Evolutionary conservation across 495 filamentous ascomycete species (phyloP).

Genomic region (Xylaria sp.): DNA sequence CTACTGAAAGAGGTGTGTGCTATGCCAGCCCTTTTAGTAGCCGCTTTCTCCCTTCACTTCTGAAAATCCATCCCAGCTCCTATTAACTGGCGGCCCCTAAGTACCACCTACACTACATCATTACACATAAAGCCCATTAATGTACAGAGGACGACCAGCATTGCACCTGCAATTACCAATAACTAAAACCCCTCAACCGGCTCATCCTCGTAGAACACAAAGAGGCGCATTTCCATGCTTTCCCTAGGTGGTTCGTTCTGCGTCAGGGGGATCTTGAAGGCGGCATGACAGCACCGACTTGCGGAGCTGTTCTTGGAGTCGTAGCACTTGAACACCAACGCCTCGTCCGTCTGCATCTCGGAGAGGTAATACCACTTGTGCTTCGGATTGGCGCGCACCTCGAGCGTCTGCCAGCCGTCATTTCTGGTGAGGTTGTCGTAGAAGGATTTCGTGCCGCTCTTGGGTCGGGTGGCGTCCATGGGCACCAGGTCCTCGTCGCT

Average conservation of each 20-base stretch:
- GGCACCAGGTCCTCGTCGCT: constrained; percentile 55
- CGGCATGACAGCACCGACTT: constrained; percentile 32
- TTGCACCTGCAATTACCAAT: background rate
- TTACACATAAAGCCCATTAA: background rate
- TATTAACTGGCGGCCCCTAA: too few species aligned
- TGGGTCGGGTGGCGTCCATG: constrained; percentile 55
- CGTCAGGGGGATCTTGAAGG: constrained; percentile 30
- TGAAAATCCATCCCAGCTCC: too few species aligned
- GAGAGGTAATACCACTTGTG: constrained; percentile 63
- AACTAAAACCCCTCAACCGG: constrained; percentile 2
- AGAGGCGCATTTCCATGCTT: constrained; percentile 36
- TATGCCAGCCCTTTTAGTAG: too few species aligned
- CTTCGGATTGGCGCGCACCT: constrained; percentile 13
- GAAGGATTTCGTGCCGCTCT: constrained; percentile 55
- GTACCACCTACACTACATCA: too few species aligned
- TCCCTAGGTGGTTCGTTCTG: constrained; percentile 26
- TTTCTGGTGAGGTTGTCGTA: constrained; percentile 47
- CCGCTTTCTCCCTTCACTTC: too few species aligned
- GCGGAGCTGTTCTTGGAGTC: constrained; percentile 53
- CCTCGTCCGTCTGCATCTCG: constrained; percentile 59
- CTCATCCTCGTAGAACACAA: constrained; percentile 32
- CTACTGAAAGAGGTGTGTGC: too few species aligned
- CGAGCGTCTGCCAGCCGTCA: constrained; percentile 12
- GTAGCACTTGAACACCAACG: constrained; percentile 67
- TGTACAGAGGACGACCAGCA: background rate